A percentile compares a stretch with the other conserved stretches of the same genome.
phyloP scores from a whole-genome alignment of 345 rosid species.

The Dipteronia dyeriana region DNA sequence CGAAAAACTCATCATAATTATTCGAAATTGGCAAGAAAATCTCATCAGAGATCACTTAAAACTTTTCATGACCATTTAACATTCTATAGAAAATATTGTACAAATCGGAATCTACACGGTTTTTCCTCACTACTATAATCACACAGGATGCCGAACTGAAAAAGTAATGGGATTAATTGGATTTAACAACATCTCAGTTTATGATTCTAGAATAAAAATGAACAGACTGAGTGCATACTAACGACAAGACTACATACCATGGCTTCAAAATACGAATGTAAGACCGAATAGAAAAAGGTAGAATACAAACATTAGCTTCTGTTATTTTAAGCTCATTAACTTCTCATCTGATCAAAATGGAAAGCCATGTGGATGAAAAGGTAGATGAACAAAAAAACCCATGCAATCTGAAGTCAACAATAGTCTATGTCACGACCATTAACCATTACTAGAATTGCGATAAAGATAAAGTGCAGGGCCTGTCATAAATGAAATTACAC shows the following conservation, averaged over 20 bases:
- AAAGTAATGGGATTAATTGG: not conserved
- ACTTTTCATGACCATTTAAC: not conserved
- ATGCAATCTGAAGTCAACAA: slow-evolving; percentile 54
- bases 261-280: not conserved
- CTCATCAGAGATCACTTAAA: not conserved
- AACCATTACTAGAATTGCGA: not conserved
- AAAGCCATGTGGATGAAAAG: slow-evolving; percentile 59
- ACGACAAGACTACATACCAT: not conserved
- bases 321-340: slow-evolving; percentile 5
- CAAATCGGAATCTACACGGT: not conserved
- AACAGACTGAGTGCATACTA: not conserved
- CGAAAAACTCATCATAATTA: not conserved
- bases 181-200: not conserved
- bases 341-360: slow-evolving; percentile 73
- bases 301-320: too few species aligned
- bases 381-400: slow-evolving; percentile 69
- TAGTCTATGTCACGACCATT: not conserved
- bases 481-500: not conserved
- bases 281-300: not conserved
- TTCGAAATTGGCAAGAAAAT: not conserved
- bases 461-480: not conserved
- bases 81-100: too few species aligned
- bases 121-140: not conserved
- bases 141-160: not conserved
- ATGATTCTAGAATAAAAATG: not conserved